Base-by-base conservation (phyloP, 306 rosid genomes). In the Citrullus mucosospermus region DNA sequence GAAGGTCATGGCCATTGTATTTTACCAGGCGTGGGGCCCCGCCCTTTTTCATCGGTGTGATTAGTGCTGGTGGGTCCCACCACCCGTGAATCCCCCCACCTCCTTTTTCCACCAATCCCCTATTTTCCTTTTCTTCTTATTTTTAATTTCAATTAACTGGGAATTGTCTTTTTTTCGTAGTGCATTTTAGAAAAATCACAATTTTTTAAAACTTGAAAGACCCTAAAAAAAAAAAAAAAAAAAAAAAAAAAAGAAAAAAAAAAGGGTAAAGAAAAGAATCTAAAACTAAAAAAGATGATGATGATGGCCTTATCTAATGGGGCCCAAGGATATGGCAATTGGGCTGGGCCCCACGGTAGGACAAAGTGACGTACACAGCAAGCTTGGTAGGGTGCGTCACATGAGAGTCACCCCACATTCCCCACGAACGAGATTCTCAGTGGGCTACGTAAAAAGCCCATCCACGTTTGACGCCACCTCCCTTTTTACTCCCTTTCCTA, bases 311-410 rank as follows among this genome's bases (percentile, higher is more conserved):
- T 68, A 68, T 43, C 2, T 43, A 68, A 12, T 22, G 76, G 77
- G 59, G 14, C 59, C 6, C 25, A 39, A 5, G 55, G 75, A 43
- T 44, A 44, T 69, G 56, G 75, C 20, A 63, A 63, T 63, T 32
- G 46, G 22, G 16, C 50, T 66, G 72, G 44, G 72, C 1, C 72
- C 72, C 72, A 15, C 46, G 5, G 5, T 0, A 10, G 11, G 1
- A 54, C 58, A 55, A 67, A 41, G 54, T 48, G 77, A 71, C 59
- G 77, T 25, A 50, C 59, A 71, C 15, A 15, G 30, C 1, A 71
- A 48, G 77, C 43, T 71, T 71, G 15, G 39, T 28, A 50, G 59
- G 77, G 57, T 50, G 77, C 77, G 41, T 71, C 59, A 71, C 75
- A 69, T 11, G 75, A 11, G 75, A 44, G 75, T 69, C 34, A 69